These are phyloP conservation scores for Penicillium antarcticum DNA, from an alignment of 495 filamentous ascomycete genomes.

Conservation along the genomic window DNA sequence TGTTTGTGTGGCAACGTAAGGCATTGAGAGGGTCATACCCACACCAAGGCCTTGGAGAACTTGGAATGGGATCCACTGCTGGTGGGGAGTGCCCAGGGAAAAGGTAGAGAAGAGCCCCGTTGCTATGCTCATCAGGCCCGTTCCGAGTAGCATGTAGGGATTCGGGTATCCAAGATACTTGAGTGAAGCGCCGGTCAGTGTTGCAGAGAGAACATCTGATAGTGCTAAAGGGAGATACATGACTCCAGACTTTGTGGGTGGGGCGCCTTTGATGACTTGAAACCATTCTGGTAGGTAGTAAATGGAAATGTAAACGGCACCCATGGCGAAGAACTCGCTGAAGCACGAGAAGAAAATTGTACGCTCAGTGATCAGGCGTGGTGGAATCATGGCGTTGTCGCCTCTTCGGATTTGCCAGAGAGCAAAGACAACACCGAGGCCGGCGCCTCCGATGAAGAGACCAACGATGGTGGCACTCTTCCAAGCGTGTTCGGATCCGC, in stretches of 20 bases:
- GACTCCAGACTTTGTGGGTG: constrained; percentile 24
- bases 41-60: constrained; percentile 5
- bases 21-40: constrained; percentile 7
- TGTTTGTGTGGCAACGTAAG: constrained; percentile 3
- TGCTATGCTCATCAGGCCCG: constrained; percentile 5
- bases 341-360: constrained; percentile 13
- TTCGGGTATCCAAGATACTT: constrained; percentile 5
- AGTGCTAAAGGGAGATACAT: constrained; percentile 16
- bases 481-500: constrained; percentile 15
- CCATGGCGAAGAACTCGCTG: constrained; percentile 14
- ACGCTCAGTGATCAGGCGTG: constrained; percentile 1
- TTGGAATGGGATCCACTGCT: constrained; percentile 8
- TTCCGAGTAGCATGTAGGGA: constrained; percentile 3
- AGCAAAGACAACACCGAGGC: constrained; percentile 24
- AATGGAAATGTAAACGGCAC: constrained; percentile 20
- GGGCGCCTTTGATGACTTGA: constrained; percentile 28
- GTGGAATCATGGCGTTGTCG: constrained; percentile 47
- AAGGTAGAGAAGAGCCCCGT: constrained; percentile 9
- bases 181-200: not conserved
- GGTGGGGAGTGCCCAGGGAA: not conserved
- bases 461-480: constrained; percentile 12
- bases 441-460: constrained; percentile 16
- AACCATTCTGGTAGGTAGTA: constrained; percentile 38
- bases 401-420: constrained; percentile 40
- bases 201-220: constrained; percentile 4